Percentiles rank a stretch among this genome's conserved stretches.
Evolutionary conservation across 306 rosid species (phyloP).

Genomic region (Quercus cerris): DNA sequence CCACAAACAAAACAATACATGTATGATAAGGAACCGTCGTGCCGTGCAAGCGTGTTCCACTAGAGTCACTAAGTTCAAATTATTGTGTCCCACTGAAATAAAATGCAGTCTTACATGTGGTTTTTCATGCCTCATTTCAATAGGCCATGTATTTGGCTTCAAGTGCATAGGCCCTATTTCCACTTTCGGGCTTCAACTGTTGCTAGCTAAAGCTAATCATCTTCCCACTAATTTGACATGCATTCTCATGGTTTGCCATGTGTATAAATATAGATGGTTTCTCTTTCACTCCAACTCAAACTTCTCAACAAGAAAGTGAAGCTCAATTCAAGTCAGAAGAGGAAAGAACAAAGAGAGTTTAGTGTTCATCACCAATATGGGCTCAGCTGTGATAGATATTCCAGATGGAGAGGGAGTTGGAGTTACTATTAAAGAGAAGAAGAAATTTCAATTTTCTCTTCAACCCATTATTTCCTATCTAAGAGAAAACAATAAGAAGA

Average conservation of each 20-base stretch:
- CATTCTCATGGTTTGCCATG: slow-evolving; percentile 2
- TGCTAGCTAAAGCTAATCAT: neutral
- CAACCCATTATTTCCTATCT: slow-evolving; percentile 16
- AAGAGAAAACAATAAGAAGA: slow-evolving; percentile 10
- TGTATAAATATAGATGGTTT: slow-evolving; percentile 24
- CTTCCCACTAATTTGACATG: slow-evolving; percentile 18
- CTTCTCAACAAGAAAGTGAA: slow-evolving; percentile 8
- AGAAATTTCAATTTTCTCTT: slow-evolving; percentile 11
- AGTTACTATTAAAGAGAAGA: slow-evolving; percentile 7
- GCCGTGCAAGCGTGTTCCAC: slow-evolving; percentile 70
- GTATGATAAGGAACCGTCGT: neutral
- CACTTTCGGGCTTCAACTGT: slow-evolving; percentile 8
- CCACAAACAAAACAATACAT: neutral
- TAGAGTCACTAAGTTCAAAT: slow-evolving; percentile 30
- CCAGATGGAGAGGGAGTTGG: slow-evolving; percentile 25
- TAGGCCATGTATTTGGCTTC: slow-evolving; percentile 10
- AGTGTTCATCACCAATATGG: slow-evolving; percentile 39
- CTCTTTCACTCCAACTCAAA: slow-evolving; percentile 2
- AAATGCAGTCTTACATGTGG: neutral
- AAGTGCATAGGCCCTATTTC: slow-evolving; percentile 9
- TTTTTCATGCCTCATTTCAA: neutral
- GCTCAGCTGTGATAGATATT: slow-evolving; percentile 46
- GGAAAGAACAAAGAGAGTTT: neutral
- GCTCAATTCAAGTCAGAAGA: neutral
- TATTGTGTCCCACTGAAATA: neutral